Base-by-base conservation (phyloP, 2,329 filamentous ascomycete species). In the Colletotrichum brevisporum region DNA sequence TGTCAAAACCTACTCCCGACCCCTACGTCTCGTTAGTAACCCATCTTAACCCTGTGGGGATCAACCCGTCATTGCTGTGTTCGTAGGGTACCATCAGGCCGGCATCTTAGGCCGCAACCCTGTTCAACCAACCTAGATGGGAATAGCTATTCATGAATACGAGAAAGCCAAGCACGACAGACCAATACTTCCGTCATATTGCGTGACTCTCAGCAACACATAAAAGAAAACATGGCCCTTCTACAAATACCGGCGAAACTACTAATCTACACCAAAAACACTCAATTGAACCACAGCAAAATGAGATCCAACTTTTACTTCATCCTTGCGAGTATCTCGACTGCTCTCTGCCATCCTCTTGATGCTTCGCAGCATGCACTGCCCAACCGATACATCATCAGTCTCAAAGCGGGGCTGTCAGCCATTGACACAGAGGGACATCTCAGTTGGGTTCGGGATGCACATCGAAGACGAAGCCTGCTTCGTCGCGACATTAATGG, bases 381-480 rank as follows among this genome's bases (percentile, higher is more conserved):
- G n/a, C 31, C 47, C 1, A 27, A 52, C 21, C 31, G 21, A 13
- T 52, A 60, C 16, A 59, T 64, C 18, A 21, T 64, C 45, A 64
- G 43, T 26, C 16, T 64, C 10, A 50, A 31, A 63, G 41, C 71
- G 24, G 78, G 75, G 12, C 71, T 77, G 61, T 76, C 74, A 61
- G 71, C 71, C 12, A 67, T 72, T 41, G 75, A 78, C 51, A 69
- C 80, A 55, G 76, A 80, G 69, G 73, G 75, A 27, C 80, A 83
- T 71, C 27, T 81, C 16, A 75, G 63, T 70, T 80, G 75, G 76
- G 78, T 78, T 62, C 73, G 71, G 43, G 77, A 78, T 52, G 73
- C 83, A 4, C 78, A 82, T 62, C 72, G 73, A 60, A 50, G 27
- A 39, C 77, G 76, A 43, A 80, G 79, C 73, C 60, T 83, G 61